Evolutionary conservation across 2,329 filamentous ascomycete species (phyloP), one percentile per base, ranked within the genome.

Genomic region (Coccinonectria pachysandricola): DNA sequence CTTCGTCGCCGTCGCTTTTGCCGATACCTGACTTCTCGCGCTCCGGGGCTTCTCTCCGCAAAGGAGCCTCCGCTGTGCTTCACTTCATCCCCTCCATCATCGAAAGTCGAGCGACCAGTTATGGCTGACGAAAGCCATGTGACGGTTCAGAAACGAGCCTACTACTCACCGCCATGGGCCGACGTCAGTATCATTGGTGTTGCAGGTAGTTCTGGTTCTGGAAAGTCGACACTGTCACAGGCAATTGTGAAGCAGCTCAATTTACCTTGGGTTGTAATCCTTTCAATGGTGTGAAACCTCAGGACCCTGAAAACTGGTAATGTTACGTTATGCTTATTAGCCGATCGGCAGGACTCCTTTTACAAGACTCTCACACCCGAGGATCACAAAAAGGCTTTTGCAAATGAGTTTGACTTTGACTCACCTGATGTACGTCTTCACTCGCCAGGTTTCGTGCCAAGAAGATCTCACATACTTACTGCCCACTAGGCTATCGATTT

Each of bases 331-430:
- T n/a, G n/a, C n/a, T n/a, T n/a, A n/a, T n/a, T n/a, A n/a, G n/a
- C n/a, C n/a, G n/a, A n/a, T n/a, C n/a, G n/a, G n/a, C 39, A 93
- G 85, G 91, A 98, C 57, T 95, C 88, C 8, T 98, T 94, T 57
- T 98, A 98, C 62, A 96, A 95, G 59, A 80, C 79, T 11, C 62
- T 98, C 42, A 80, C 74, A 11, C 66, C 76, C 3, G 86, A 87
- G 48, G 68, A 91, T 49, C 88, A 84, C 27, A 73, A 64, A 39
- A 70, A 74, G 44, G 91, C 91, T 1, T 94, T 95, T 56, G 62
- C 62, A 33, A 95, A 94, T 50, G 85, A 96, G 50, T 94, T 83
- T 55, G 91, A 98, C 51, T 95, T 98, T 58, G 91, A 98, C 53
- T 78, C 87, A 7, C 91, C 91, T 9, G 75, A 87, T 39, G 70